Conservation (phyloP, 768 basidiomycete genomes). For the Hebeloma cylindrosporum region DNA sequence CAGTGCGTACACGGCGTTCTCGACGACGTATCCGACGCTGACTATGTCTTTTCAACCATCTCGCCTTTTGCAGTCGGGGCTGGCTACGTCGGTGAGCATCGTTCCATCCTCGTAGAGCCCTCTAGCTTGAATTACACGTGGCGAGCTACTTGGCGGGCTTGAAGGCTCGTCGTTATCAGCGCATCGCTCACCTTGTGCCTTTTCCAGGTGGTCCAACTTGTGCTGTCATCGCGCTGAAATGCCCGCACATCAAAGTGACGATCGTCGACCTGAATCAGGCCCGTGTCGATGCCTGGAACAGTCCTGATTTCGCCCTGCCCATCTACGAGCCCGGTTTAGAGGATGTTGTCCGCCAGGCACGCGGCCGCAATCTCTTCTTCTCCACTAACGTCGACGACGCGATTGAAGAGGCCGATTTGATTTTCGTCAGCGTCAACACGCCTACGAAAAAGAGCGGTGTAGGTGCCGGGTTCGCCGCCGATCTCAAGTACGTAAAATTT, state of each 20-base stretch:
- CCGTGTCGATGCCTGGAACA: constrained; percentile 97
- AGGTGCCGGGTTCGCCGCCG: constrained; percentile 96
- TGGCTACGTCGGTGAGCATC: constrained; percentile 86
- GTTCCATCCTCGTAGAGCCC: constrained; percentile 1
- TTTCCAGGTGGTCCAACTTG: constrained; percentile 87
- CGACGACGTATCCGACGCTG: constrained; percentile 8
- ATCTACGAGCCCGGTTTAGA: constrained; percentile 98
- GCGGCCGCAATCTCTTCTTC: constrained; percentile 97
- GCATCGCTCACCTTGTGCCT: constrained; percentile 13
- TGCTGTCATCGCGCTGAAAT: constrained; percentile 91
- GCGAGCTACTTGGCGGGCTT: constrained; percentile 7
- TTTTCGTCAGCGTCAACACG: constrained; percentile 98
- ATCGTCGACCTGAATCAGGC: constrained; percentile 97
- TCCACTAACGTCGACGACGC: constrained; percentile 91
- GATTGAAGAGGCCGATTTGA: constrained; percentile 93
- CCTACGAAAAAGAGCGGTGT: constrained; percentile 98
- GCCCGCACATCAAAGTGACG: constrained; percentile 90
- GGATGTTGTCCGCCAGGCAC: constrained; percentile 82
- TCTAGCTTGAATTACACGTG: constrained; percentile 4
- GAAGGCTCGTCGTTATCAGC: neutral
- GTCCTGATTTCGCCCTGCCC: constrained; percentile 76
- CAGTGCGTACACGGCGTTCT: constrained; percentile 54
- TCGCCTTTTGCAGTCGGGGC: constrained; percentile 61
- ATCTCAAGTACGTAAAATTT: constrained; percentile 78
- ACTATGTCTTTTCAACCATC: constrained; percentile 11